A percentile compares a stretch with the other conserved stretches of the same genome.
Conservation (phyloP, 257 asterid species). For the Ballota nigra region DNA sequence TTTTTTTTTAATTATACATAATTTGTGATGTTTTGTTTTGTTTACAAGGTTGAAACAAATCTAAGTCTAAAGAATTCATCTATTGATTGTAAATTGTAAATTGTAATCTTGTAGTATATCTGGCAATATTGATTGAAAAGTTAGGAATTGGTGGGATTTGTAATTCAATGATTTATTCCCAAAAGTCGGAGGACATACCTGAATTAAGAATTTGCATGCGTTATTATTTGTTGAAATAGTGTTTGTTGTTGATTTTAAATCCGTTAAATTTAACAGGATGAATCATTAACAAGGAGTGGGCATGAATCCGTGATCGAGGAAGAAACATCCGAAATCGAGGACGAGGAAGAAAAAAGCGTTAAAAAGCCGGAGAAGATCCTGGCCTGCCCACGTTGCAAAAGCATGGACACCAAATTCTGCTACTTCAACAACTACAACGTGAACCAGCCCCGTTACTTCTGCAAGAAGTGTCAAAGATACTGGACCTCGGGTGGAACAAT, state of each 20-base stretch:
- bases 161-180: too few relatives aligned
- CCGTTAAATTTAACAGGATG: conserved; percentile 25
- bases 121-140: too few relatives aligned
- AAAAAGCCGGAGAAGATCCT: conserved; percentile 74
- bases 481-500: conserved; percentile 93
- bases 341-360: conserved; percentile 40
- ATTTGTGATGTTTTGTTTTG: neutral
- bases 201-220: too few relatives aligned
- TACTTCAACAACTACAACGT: conserved; percentile 91
- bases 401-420: conserved; percentile 87
- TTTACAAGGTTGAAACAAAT: too few relatives aligned
- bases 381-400: conserved; percentile 83
- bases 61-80: too few relatives aligned
- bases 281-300: conserved; percentile 30
- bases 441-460: conserved; percentile 80
- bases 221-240: too few relatives aligned
- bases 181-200: too few relatives aligned
- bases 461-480: conserved; percentile 82
- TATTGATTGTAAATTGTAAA: too few relatives aligned
- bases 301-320: neutral
- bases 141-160: too few relatives aligned
- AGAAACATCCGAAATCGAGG: conserved; percentile 42
- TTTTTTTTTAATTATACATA: too few relatives aligned
- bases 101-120: neutral
- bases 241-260: neutral